Percentiles rank a stretch among this genome's conserved stretches.
Conservation (phyloP, 768 basidiomycete species). For the Agaricus subrufescens region DNA sequence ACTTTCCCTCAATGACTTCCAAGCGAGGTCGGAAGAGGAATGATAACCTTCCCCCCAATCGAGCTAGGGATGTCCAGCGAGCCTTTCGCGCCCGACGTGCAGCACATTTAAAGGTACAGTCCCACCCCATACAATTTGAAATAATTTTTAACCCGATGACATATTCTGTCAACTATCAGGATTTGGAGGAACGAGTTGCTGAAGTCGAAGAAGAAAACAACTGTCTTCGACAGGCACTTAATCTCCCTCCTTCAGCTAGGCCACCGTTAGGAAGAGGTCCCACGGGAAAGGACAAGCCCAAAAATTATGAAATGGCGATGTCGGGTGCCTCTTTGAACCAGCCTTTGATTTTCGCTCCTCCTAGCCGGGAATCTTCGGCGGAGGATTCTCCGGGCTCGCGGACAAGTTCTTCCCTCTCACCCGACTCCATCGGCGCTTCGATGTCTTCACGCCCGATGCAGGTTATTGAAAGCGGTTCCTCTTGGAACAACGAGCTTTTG, state of each 20-base stretch:
- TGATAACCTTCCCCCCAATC: slow-evolving; percentile 73
- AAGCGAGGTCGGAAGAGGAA: slow-evolving; percentile 85
- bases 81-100: slow-evolving; percentile 87
- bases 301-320: slow-evolving; percentile 28
- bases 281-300: slow-evolving; percentile 83
- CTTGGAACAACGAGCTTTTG: slow-evolving; percentile 55
- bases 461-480: slow-evolving; percentile 39
- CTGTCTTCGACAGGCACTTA: slow-evolving; percentile 65
- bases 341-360: slow-evolving; percentile 24
- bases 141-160: slow-evolving; percentile 19
- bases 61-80: slow-evolving; percentile 84
- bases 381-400: slow-evolving; percentile 45
- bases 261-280: slow-evolving; percentile 77
- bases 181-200: slow-evolving; percentile 73
- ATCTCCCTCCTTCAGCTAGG: slow-evolving; percentile 69
- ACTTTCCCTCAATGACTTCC: slow-evolving; percentile 60
- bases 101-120: slow-evolving; percentile 72
- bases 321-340: slow-evolving; percentile 9
- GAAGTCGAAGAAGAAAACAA: slow-evolving; percentile 85
- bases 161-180: slow-evolving; percentile 41
- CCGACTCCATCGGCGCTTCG: slow-evolving; percentile 48
- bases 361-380: slow-evolving; percentile 40
- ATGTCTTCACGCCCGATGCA: slow-evolving; percentile 40
- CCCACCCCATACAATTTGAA: slow-evolving; percentile 29
- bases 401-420: slow-evolving; percentile 54